A percentile compares a stretch with the other conserved stretches of the same genome.
phyloP scores from a whole-genome alignment of 2,329 filamentous ascomycete species.

The Aspergillus felis region DNA sequence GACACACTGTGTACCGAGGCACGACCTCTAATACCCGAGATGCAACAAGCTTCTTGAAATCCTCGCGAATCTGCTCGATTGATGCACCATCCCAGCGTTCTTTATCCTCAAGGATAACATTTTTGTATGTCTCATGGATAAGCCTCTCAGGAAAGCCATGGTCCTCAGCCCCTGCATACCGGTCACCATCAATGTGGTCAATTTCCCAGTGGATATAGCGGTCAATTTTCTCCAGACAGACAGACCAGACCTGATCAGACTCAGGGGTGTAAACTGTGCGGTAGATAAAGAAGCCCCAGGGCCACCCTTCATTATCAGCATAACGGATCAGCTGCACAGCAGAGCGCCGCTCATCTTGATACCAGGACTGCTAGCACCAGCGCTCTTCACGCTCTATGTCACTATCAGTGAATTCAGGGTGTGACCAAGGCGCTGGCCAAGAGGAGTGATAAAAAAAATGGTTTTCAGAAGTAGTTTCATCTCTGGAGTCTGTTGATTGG shows the following conservation, averaged over 20 bases:
- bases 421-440: background rate
- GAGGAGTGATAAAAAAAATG: background rate
- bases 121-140: slow-evolving; percentile 3
- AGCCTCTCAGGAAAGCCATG: background rate
- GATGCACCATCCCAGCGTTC: slow-evolving; percentile 4
- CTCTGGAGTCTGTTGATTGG: background rate
- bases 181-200: background rate
- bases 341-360: background rate
- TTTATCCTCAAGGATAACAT: slow-evolving; percentile 3
- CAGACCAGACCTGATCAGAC: slow-evolving; percentile 15
- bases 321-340: background rate
- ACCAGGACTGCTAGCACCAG: background rate
- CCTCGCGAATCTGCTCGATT: slow-evolving; percentile 1
- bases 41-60: slow-evolving; percentile 2
- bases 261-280: slow-evolving; percentile 20
- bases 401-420: background rate
- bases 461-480: background rate
- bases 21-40: background rate
- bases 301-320: background rate
- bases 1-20: slow-evolving; percentile 1
- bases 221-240: slow-evolving; percentile 12
- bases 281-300: slow-evolving; percentile 19
- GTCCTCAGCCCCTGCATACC: background rate
- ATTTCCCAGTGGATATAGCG: slow-evolving; percentile 11
- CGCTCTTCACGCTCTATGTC: background rate